Evolutionary conservation across 306 rosid genomes (phyloP), one percentile per base, ranked within the genome.

Genomic region (Ceratonia siliqua): DNA sequence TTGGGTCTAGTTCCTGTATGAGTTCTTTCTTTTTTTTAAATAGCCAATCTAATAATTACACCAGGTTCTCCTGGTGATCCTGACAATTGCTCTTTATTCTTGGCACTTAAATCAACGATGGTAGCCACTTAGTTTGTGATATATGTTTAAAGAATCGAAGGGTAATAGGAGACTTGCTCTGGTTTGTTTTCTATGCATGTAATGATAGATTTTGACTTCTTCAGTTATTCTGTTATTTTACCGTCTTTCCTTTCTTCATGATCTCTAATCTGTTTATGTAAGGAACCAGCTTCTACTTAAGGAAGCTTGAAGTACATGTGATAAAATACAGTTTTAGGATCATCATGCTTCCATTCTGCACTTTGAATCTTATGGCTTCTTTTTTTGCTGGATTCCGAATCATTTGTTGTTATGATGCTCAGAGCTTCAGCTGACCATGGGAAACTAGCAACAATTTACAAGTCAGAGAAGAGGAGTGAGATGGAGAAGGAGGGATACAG

Each of bases 381-480:
- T 21, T 72, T 21, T 72, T 2, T 55, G 36, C 43, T 84, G 61
- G 28, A 18, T 38, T 77, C 38, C 77, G 53, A 77, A 38, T 22
- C 66, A 24, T 49, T 77, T 43, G 68, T 28, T 72, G 62, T 53
- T 33, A 9, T 68, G 14, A 33, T 85, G 57, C 81, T 61, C 84
- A 94, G 96, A 84, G 33, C 78, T 45, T 3, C 90, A 12, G 90
- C 87, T 12, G 98, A 94, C 67, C 92, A 79, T 27, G 85, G 76
- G 71, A 94, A 91, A 70, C 38, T 71, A 21, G 97, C 98, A 17
- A 72, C 69, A 30, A 20, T 65, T 25, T 94, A 56, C 93, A 94
- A 94, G 77, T 90, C 97, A 3, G 97, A 94, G 85, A 92, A 81
- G 87, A 89, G 97, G 63, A 78, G 65, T 43, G 96, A 90, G 83